Conservation (phyloP, 805 yeast genomes). For the Maudiozyma saulgeensis region DNA sequence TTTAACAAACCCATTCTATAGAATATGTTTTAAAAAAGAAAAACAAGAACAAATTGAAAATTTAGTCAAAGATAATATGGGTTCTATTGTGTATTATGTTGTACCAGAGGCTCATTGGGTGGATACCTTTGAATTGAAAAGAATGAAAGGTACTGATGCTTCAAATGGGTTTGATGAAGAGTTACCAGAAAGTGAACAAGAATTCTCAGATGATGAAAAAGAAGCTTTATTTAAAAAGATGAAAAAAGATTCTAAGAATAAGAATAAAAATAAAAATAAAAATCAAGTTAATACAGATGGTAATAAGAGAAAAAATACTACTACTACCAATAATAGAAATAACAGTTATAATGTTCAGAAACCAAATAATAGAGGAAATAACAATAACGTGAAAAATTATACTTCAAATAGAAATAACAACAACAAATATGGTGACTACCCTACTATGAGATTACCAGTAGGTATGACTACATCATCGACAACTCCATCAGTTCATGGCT, state of each 20-base stretch:
- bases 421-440: background rate
- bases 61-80: slow-evolving; percentile 34
- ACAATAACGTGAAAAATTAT: no score
- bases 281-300: slow-evolving; percentile 3
- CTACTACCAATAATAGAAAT: background rate
- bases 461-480: slow-evolving; percentile 5
- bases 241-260: slow-evolving; percentile 51
- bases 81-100: slow-evolving; percentile 59
- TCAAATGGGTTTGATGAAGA: slow-evolving; percentile 94
- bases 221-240: slow-evolving; percentile 62
- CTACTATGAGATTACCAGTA: slow-evolving; percentile 11
- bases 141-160: slow-evolving; percentile 84
- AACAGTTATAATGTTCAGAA: background rate
- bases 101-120: slow-evolving; percentile 74
- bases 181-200: slow-evolving; percentile 85
- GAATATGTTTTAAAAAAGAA: slow-evolving; percentile 46
- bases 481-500: background rate
- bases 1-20: slow-evolving; percentile 68
- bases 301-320: slow-evolving; percentile 4
- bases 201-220: slow-evolving; percentile 88
- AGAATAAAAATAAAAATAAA: slow-evolving; percentile 25
- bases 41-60: slow-evolving; percentile 8
- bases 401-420: background rate
- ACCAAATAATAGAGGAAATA: background rate
- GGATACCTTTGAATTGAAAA: slow-evolving; percentile 61